Evolutionary conservation across 495 filamentous ascomycete genomes (phyloP).

Genomic region (Lasiosphaeriaceae sp.): DNA sequence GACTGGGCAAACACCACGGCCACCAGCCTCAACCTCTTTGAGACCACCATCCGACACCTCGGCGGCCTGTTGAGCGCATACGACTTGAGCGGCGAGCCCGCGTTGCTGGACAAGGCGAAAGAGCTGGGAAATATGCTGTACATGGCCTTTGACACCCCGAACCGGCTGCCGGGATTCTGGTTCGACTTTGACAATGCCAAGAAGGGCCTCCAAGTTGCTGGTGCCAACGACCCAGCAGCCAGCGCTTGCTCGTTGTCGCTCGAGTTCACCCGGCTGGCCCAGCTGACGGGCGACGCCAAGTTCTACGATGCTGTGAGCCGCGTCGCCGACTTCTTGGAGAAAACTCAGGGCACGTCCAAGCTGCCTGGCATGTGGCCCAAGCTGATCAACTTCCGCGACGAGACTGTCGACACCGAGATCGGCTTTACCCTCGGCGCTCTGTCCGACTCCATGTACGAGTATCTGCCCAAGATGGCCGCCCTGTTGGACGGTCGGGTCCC

Average conservation of each 20-base stretch:
- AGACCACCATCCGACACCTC: conserved; percentile 70
- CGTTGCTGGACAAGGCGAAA: conserved; percentile 68
- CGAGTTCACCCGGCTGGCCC: conserved; percentile 79
- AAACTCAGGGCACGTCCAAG: conserved; percentile 58
- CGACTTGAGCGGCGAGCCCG: conserved; percentile 61
- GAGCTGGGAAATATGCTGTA: conserved; percentile 78
- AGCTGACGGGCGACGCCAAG: conserved; percentile 70
- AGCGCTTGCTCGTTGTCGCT: conserved; percentile 77
- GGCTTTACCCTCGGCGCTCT: conserved; percentile 70
- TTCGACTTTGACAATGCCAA: conserved; percentile 74
- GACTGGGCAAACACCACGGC: conserved; percentile 66
- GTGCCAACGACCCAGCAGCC: conserved; percentile 46
- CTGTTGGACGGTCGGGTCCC: conserved; percentile 29
- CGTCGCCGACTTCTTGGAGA: conserved; percentile 70
- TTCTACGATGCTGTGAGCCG: conserved; percentile 84
- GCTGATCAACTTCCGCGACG: conserved; percentile 30
- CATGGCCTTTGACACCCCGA: conserved; percentile 81
- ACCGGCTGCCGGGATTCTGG: conserved; percentile 73
- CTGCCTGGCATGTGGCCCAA: conserved; percentile 60
- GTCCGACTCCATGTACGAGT: conserved; percentile 85
- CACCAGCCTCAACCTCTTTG: conserved; percentile 58
- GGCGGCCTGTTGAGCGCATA: conserved; percentile 74
- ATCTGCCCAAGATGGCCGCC: conserved; percentile 66
- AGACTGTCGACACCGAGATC: conserved; percentile 23
- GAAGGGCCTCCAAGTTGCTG: conserved; percentile 67